Percentiles rank a stretch among this genome's conserved stretches.
phyloP scores from a whole-genome alignment of 371 early-diverging fungal genomes.

The Mortierella sp. region DNA sequence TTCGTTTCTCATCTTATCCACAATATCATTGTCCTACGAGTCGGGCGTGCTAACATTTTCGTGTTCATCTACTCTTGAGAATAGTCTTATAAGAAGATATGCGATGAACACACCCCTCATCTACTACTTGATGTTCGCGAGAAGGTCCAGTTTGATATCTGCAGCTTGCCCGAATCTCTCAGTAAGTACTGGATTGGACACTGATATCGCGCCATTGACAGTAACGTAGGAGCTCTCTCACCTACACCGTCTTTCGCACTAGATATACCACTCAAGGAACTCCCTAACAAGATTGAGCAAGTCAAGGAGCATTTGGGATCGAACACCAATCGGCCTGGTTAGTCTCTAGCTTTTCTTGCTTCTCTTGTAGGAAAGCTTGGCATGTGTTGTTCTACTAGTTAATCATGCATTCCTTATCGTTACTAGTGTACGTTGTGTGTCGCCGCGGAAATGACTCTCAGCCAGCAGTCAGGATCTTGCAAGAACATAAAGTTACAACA shows the following conservation, averaged over 20 bases:
- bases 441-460: constrained; percentile 93
- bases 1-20: no score
- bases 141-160: constrained; percentile 84
- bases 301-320: constrained; percentile 41
- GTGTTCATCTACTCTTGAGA: no score
- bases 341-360: background rate
- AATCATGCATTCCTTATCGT: constrained; percentile 7
- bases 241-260: background rate
- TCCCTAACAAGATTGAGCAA: constrained; percentile 24
- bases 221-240: no score
- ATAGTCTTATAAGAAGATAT: constrained; percentile 57
- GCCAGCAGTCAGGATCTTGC: constrained; percentile 78
- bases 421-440: constrained; percentile 86
- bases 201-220: background rate
- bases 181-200: constrained; percentile 33
- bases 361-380: no score
- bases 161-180: constrained; percentile 68
- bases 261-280: constrained; percentile 40
- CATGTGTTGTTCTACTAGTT: constrained; percentile 3
- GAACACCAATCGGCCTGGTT: constrained; percentile 56
- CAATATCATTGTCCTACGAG: no score
- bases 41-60: no score
- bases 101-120: constrained; percentile 60
- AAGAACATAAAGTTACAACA: constrained; percentile 60
- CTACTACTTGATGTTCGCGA: constrained; percentile 91